A percentile compares a stretch with the other conserved stretches of the same genome.
phyloP scores from a whole-genome alignment of 768 basidiomycete genomes.

The Suillus sp. region DNA sequence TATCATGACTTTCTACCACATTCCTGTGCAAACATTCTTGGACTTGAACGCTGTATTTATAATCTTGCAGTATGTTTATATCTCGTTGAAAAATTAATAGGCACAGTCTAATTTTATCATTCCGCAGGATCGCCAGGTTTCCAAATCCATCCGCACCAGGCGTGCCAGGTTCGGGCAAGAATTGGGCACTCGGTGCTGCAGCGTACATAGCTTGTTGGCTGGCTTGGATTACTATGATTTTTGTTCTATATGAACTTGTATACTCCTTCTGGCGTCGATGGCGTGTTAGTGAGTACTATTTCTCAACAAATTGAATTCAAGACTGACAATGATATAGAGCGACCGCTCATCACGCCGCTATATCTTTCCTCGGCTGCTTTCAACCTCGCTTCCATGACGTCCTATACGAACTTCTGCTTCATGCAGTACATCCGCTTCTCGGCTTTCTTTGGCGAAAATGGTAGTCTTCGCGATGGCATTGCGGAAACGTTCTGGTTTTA shows the following conservation, averaged over 20 bases:
- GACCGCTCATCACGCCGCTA: constrained; percentile 79
- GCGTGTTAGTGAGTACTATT: constrained; percentile 68
- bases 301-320: constrained; percentile 23
- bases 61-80: constrained; percentile 69
- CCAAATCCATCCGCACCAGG: constrained; percentile 71
- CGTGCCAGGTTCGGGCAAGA: constrained; percentile 69
- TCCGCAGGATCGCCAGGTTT: constrained; percentile 65
- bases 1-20: constrained; percentile 68
- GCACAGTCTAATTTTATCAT: constrained; percentile 5
- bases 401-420: constrained; percentile 84
- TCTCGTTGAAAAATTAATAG: constrained; percentile 15
- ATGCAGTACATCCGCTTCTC: constrained; percentile 75
- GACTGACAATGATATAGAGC: constrained; percentile 51
- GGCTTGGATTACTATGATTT: constrained; percentile 71
- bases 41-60: constrained; percentile 90
- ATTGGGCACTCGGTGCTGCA: constrained; percentile 81
- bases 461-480: constrained; percentile 54
- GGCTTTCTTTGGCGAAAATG: constrained; percentile 59
- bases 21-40: constrained; percentile 80
- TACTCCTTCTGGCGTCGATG: constrained; percentile 76
- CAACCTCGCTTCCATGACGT: constrained; percentile 73
- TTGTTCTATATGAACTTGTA: constrained; percentile 74
- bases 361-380: constrained; percentile 82
- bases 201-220: constrained; percentile 85
- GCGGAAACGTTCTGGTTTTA: constrained; percentile 87